Conservation (phyloP, 345 rosid genomes). For the Salix dunnii region DNA sequence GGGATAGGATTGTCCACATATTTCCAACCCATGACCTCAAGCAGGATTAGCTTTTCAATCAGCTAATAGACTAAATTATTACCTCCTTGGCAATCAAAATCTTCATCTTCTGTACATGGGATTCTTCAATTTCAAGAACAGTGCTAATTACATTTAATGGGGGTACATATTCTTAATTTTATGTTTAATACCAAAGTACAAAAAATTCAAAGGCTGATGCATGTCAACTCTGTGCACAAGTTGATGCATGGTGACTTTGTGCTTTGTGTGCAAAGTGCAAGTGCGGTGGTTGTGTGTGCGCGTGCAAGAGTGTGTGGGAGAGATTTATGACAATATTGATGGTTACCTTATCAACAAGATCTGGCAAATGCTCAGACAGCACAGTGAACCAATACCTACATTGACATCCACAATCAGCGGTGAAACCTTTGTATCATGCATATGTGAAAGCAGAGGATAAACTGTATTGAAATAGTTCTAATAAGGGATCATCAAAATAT, state of each 20-base stretch:
- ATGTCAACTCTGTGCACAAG: background rate
- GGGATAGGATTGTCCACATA: background rate
- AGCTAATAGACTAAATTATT: background rate
- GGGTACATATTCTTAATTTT: background rate
- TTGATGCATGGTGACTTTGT: background rate
- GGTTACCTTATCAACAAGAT: conserved; percentile 89
- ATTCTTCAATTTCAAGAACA: background rate
- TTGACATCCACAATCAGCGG: conserved; percentile 15
- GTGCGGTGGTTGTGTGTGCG: no score
- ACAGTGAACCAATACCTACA: conserved; percentile 94
- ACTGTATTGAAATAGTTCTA: background rate
- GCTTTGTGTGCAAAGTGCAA: background rate
- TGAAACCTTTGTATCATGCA: background rate
- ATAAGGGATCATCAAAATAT: conserved; percentile 1
- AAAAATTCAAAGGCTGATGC: background rate
- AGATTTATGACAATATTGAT: conserved; percentile 6
- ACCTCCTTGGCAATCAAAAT: background rate
- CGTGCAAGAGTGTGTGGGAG: background rate
- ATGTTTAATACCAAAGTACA: background rate
- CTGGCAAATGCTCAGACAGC: conserved; percentile 87
- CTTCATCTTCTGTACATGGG: background rate
- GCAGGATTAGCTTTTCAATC: background rate
- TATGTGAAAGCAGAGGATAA: background rate
- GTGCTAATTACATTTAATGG: background rate
- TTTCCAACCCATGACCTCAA: background rate